phyloP scores from a whole-genome alignment of 2,329 filamentous ascomycete genomes.

The Trichoderma sp. region DNA sequence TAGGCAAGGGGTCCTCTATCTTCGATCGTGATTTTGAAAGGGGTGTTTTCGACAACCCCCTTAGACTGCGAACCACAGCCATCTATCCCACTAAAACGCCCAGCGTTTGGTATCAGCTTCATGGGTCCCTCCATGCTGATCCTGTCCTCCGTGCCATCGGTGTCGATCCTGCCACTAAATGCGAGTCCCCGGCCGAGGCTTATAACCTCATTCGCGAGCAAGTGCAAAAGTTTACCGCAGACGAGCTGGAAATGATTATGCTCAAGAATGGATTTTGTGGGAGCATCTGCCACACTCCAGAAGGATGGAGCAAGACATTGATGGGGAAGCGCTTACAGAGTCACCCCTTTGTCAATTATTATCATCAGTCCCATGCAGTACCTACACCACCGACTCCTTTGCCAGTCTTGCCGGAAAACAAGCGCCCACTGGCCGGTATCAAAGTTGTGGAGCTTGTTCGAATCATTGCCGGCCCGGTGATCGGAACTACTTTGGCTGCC shows the following conservation, averaged over 20 bases:
- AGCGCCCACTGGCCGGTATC: slow-evolving; percentile 44
- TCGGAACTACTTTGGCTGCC: neutral
- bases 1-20: neutral
- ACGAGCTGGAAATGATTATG: slow-evolving; percentile 30
- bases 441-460: slow-evolving; percentile 31
- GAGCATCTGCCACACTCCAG: slow-evolving; percentile 30
- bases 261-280: slow-evolving; percentile 31
- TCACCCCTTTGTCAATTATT: slow-evolving; percentile 42
- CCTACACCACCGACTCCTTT: neutral
- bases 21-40: neutral
- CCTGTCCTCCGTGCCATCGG: neutral
- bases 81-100: neutral
- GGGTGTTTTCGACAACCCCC: neutral
- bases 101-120: neutral
- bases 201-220: neutral
- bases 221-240: slow-evolving; percentile 18
- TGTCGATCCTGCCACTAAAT: neutral
- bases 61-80: neutral
- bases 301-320: slow-evolving; percentile 31
- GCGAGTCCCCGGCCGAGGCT: neutral
- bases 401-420: neutral
- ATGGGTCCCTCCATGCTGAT: neutral
- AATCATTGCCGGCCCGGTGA: neutral
- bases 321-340: slow-evolving; percentile 24
- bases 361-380: slow-evolving; percentile 25